A percentile compares a stretch with the other conserved stretches of the same genome.
phyloP scores from a whole-genome alignment of 2,329 filamentous ascomycete genomes.

The Trichoderma asperellum region DNA sequence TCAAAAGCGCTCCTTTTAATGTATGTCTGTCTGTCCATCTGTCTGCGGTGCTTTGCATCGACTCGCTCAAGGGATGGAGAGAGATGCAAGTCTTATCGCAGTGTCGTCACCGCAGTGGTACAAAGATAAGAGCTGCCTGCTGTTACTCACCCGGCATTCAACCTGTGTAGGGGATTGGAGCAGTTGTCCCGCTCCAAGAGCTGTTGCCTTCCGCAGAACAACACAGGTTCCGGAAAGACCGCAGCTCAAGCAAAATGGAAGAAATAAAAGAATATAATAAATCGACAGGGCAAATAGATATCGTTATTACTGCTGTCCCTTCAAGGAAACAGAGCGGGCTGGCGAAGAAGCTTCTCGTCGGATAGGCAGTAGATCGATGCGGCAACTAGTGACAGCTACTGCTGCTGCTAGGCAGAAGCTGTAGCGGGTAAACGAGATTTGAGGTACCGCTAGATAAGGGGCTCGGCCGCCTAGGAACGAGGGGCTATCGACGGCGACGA shows the following conservation, averaged over 20 bases:
- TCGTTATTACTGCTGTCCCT: neutral
- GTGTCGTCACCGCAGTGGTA: slow-evolving; percentile 18
- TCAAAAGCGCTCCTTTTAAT: neutral
- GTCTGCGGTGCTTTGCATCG: slow-evolving; percentile 6
- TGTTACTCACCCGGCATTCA: slow-evolving; percentile 30
- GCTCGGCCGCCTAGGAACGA: slow-evolving; percentile 25
- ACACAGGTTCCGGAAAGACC: slow-evolving; percentile 19
- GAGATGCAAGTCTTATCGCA: slow-evolving; percentile 21
- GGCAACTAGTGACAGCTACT: slow-evolving; percentile 2
- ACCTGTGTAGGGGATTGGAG: slow-evolving; percentile 29
- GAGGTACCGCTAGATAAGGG: slow-evolving; percentile 29
- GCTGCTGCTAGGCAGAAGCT: neutral
- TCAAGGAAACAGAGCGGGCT: neutral
- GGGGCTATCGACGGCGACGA: slow-evolving; percentile 28
- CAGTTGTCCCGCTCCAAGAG: slow-evolving; percentile 29
- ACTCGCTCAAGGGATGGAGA: slow-evolving; percentile 10
- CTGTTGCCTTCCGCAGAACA: slow-evolving; percentile 23
- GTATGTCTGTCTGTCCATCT: slow-evolving; percentile 2
- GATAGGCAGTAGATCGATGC: neutral
- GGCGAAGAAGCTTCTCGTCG: slow-evolving; percentile 17
- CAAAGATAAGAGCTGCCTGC: slow-evolving; percentile 23
- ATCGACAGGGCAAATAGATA: neutral
- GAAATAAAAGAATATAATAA: neutral
- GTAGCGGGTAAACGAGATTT: slow-evolving; percentile 23
- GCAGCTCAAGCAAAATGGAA: neutral